Base-by-base conservation (phyloP, 2,329 filamentous ascomycete species). In the Diaporthe velutina region DNA sequence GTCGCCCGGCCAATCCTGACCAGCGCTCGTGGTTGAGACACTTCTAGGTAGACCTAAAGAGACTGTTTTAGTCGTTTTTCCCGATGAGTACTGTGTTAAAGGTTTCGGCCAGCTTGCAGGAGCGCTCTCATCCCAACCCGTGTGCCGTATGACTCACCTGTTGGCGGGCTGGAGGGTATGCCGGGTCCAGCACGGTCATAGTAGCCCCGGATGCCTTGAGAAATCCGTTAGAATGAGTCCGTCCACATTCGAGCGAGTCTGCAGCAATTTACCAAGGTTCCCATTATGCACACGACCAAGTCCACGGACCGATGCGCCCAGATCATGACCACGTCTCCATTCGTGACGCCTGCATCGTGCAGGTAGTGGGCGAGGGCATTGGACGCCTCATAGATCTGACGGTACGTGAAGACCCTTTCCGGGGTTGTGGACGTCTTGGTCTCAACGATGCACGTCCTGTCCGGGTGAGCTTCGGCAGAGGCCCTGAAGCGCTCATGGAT, bases 301-400 rank as follows among this genome's bases (percentile, higher is more conserved):
- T 91, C 88, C 45, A 98, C 95, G 73, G 92, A 92, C 74, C 96
- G 91, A 84, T 98, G 90, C 73, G 95, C 95, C 81, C 92, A 98
- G 77, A 97, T 94, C 94, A 98, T 98, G 79, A 98, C 95, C 3
- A 98, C 95, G 81, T 98, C 95, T 12, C 95, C 95, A 78, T 91
- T 88, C 75, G 92, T 88, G 77, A 95, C 88, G 74, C 96, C 95
- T 79, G 91, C 88, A 68, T 93, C 88, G 71, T 93, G 90, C 28
- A 98, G 88, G 81, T 98, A 90, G 84, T 98, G 92, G 30, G 95
- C 94, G 9, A 98, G 83, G 25, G 91, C 88, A 82, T 97, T 97
- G 40, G 94, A 93, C 0, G 93, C 93, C 85, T 98, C 93, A 81
- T 95, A 90, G 81, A 98, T 98, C 80, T 98, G 94, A 77, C 88